phyloP scores from a whole-genome alignment of 306 rosid species.

The Leucaena leucocephala region DNA sequence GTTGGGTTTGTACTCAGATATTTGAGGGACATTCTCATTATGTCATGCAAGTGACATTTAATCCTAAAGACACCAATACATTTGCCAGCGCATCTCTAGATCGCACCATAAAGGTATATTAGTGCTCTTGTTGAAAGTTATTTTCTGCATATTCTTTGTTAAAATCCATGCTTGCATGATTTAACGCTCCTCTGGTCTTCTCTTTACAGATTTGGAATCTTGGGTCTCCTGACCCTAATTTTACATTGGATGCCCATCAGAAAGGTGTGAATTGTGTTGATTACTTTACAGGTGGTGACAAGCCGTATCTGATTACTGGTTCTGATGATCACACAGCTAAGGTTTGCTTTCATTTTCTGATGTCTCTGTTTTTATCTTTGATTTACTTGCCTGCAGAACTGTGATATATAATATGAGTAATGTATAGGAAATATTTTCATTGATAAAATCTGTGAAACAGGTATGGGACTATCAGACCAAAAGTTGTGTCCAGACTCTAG shows the following conservation, averaged over 20 bases:
- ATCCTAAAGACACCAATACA: conserved; percentile 98
- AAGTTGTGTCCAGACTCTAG: conserved; percentile 99
- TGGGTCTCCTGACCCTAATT: conserved; percentile 98
- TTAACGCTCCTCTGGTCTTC: conserved; percentile 30
- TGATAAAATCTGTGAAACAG: conserved; percentile 49
- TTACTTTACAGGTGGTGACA: conserved; percentile 99
- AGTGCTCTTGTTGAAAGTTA: conserved; percentile 27
- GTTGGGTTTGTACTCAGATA: conserved; percentile 98
- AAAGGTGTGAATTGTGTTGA: conserved; percentile 99
- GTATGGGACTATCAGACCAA: conserved; percentile 99
- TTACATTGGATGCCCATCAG: conserved; percentile 98
- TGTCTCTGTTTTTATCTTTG: conserved; percentile 13
- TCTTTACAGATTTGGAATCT: conserved; percentile 93
- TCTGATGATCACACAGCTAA: conserved; percentile 99
- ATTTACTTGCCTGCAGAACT: not conserved
- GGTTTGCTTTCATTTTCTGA: conserved; percentile 48
- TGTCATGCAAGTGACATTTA: conserved; percentile 99
- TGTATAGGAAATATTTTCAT: conserved; percentile 41
- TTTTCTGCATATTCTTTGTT: conserved; percentile 23
- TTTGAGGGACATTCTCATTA: conserved; percentile 99
- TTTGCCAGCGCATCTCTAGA: conserved; percentile 99
- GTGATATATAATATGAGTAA: not conserved
- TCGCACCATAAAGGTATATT: conserved; percentile 91
- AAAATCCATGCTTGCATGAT: conserved; percentile 31
- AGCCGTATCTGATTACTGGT: conserved; percentile 94